Base-by-base conservation (phyloP, 371 early-diverging fungal genomes). In the Catenaria anguillulae region DNA sequence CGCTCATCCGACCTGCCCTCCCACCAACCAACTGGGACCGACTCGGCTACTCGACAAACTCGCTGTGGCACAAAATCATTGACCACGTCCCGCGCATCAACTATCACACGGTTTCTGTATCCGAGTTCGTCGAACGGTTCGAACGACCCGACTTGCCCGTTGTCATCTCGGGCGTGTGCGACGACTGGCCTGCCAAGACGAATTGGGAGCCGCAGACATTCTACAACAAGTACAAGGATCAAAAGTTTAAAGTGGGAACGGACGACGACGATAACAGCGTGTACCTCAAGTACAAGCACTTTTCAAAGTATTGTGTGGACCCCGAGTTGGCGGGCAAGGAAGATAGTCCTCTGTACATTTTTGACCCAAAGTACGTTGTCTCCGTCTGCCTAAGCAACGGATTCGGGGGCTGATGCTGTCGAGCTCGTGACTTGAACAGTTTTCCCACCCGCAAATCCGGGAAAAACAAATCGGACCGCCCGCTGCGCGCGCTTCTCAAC, bases 281-380 rank as follows among this genome's bases (percentile, higher is more conserved):
- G 17, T 82, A 83, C 63, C 67, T 88, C 67, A 78, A 79, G 61
- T 72, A 87, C 73, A 84, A 86, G 70, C 78, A 90, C 67, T 88
- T 80, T 62, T 62, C 86, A 4, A 73, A 73, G 55, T 85, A 84
- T 65, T 40, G 40, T 17, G n/a, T n/a, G n/a, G n/a, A n/a, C n/a
- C 65, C 74, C 21, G 66, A 69, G 26, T 84, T 80, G 34, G 84
- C 79, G 3, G 66, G 64, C 33, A 60, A 68, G 40, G 88, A 88
- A 63, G 90, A 90, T 66, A 84, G 84, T 23, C 90, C 90, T 2
- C 75, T 90, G 33, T 90, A 90, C 60, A 86, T 88, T 36, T 90
- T 90, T 66, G 90, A 90, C 63, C 77, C 78, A 60, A 63, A 76
- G 70, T 68, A 86, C 48, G 24, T 1, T 46, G n/a, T n/a, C n/a